Percentiles rank a stretch among this genome's conserved stretches.
Conservation (phyloP, 176 grass and related monocot genomes). For the Dendrocalamus sinicus region DNA sequence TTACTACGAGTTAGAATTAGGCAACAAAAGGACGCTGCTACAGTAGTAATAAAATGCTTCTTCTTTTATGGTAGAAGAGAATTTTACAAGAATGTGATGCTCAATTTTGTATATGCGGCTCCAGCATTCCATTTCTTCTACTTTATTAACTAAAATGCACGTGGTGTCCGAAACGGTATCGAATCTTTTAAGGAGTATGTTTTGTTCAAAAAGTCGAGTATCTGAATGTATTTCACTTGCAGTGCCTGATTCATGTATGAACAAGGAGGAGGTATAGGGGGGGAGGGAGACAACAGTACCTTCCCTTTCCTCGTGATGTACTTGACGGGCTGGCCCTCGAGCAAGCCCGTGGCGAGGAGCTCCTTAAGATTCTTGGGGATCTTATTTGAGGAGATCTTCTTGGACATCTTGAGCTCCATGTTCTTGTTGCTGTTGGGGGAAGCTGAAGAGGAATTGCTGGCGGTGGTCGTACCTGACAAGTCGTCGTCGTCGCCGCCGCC, state of each 20-base stretch:
- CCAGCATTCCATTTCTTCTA: neutral
- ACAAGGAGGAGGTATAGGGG: neutral
- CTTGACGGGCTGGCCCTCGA: conserved; percentile 85
- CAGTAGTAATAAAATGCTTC: neutral
- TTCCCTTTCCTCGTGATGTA: conserved; percentile 75
- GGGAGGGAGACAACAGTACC: conserved; percentile 37
- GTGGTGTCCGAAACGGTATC: too few species aligned
- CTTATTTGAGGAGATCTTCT: neutral
- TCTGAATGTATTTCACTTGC: neutral
- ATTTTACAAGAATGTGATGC: neutral
- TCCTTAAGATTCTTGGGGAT: conserved; percentile 71
- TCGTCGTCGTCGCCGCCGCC: neutral
- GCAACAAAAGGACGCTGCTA: neutral
- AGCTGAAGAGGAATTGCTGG: conserved; percentile 34
- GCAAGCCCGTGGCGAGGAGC: conserved; percentile 79
- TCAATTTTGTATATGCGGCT: neutral
- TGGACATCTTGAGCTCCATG: conserved; percentile 14
- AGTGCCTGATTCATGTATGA: neutral
- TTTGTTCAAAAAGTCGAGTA: neutral
- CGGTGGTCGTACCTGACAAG: conserved; percentile 43
- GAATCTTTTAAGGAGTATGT: too few species aligned
- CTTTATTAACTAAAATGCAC: neutral
- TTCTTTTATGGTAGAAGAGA: conserved; percentile 1
- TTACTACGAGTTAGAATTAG: too few species aligned
- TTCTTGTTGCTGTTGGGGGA: conserved; percentile 24